A percentile compares a stretch with the other conserved stretches of the same genome.
These are phyloP conservation scores for Solanum aculeatissimum DNA, from an alignment of 305 asterid genomes.

Conservation along the genomic window DNA sequence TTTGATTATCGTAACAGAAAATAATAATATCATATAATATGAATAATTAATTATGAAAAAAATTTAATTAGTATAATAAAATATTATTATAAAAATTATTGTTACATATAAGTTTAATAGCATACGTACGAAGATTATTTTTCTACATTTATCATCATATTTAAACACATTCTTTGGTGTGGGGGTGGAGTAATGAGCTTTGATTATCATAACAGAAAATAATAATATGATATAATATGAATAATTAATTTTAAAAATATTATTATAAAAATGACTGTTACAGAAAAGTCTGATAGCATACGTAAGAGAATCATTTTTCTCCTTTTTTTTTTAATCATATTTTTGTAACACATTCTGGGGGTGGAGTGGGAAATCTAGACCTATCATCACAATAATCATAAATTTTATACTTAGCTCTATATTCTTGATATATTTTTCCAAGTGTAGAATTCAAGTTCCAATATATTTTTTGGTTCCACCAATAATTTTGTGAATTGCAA, in stretches of 20 bases:
- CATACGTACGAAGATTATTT: neutral
- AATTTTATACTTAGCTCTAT: conserved; percentile 22
- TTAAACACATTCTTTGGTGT: no score
- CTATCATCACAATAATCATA: conserved; percentile 62
- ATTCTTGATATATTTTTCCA: conserved; percentile 1
- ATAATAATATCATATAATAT: neutral
- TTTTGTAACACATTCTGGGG: conserved; percentile 28
- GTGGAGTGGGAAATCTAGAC: conserved; percentile 20
- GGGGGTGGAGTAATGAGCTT: no score
- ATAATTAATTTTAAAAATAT: neutral
- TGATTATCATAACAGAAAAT: neutral
- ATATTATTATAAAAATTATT: neutral
- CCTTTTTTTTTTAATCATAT: neutral
- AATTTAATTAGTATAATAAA: neutral
- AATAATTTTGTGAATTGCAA: conserved; percentile 26
- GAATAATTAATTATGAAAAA: neutral
- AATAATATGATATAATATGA: neutral
- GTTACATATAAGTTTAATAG: neutral
- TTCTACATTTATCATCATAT: neutral
- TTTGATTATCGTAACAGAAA: no score
- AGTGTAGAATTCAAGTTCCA: conserved; percentile 16
- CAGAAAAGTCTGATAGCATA: neutral
- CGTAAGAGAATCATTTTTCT: neutral
- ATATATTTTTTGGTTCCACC: conserved; percentile 44
- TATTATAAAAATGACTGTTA: neutral